Conservation (phyloP, 257 asterid genomes). For the Solanum medicagineum region DNA sequence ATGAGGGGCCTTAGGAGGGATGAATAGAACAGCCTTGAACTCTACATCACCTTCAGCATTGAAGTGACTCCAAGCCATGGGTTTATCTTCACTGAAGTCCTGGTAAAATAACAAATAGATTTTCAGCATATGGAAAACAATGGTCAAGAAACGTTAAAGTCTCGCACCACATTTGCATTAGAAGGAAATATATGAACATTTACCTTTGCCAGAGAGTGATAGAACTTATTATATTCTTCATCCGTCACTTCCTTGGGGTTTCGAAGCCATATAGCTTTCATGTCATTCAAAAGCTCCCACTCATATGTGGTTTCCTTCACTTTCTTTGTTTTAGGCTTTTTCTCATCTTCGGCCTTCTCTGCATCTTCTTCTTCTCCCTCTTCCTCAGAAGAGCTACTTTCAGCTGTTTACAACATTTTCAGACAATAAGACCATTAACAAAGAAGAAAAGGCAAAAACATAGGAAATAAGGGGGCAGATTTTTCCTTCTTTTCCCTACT, state of each 20-base stretch:
- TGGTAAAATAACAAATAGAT: constrained; percentile 11
- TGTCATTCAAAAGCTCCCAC: constrained; percentile 89
- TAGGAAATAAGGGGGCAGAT: background rate
- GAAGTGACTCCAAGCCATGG: constrained; percentile 86
- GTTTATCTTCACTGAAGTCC: constrained; percentile 85
- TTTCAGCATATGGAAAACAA: background rate
- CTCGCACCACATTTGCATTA: background rate
- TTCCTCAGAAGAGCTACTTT: constrained; percentile 51
- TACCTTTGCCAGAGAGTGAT: constrained; percentile 85
- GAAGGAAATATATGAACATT: background rate
- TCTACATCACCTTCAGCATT: constrained; percentile 96
- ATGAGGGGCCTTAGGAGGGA: constrained; percentile 91
- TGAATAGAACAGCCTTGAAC: constrained; percentile 77
- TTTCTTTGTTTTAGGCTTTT: constrained; percentile 70
- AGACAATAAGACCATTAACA: background rate
- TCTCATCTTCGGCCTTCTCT: constrained; percentile 62
- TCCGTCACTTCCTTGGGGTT: constrained; percentile 88
- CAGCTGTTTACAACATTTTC: constrained; percentile 38
- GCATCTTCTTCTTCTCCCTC: constrained; percentile 58
- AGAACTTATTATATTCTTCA: constrained; percentile 74
- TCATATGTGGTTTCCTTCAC: constrained; percentile 64
- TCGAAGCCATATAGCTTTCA: constrained; percentile 90
- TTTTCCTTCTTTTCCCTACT: background rate
- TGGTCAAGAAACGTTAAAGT: background rate
- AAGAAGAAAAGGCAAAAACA: background rate